A percentile compares a stretch with the other conserved stretches of the same genome.
Conservation (phyloP, 768 basidiomycete genomes). For the Panaeolus papilionaceus region DNA sequence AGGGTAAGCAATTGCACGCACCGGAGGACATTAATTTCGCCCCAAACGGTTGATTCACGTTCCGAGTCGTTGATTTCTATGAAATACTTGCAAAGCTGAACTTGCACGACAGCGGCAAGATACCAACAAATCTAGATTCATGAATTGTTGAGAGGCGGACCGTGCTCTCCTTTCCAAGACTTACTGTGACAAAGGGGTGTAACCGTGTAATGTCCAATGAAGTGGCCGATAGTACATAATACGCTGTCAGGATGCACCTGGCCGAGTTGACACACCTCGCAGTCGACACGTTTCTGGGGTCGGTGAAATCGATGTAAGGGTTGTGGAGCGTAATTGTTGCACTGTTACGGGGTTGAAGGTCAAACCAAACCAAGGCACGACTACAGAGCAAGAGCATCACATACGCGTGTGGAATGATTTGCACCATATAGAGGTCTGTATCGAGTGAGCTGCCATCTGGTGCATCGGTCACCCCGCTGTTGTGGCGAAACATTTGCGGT, state of each 20-base stretch:
- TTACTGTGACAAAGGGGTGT: conserved; percentile 83
- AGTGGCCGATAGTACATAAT: conserved; percentile 80
- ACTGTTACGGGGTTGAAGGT: conserved; percentile 41
- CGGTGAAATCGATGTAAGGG: conserved; percentile 78
- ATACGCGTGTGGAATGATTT: conserved; percentile 86
- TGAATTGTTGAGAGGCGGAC: conserved; percentile 18
- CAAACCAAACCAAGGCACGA: conserved; percentile 22
- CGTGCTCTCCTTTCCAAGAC: conserved; percentile 31
- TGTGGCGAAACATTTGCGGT: conserved; percentile 70
- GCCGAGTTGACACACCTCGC: conserved; percentile 78
- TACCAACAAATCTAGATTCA: conserved; percentile 84
- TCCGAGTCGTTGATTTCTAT: conserved; percentile 81
- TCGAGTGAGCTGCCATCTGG: conserved; percentile 68
- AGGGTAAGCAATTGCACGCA: conserved; percentile 33
- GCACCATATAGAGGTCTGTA: conserved; percentile 88
- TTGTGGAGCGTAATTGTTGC: conserved; percentile 89
- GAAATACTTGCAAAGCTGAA: conserved; percentile 86
- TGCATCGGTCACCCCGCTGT: conserved; percentile 63
- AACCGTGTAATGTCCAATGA: conserved; percentile 81
- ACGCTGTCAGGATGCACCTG: conserved; percentile 73
- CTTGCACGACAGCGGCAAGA: conserved; percentile 85
- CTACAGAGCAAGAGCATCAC: conserved; percentile 34
- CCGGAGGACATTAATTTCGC: conserved; percentile 86
- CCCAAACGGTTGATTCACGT: conserved; percentile 82
- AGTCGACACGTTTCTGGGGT: conserved; percentile 70